Evolutionary conservation across 345 rosid genomes (phyloP).

Genomic region (Ricinus communis): DNA sequence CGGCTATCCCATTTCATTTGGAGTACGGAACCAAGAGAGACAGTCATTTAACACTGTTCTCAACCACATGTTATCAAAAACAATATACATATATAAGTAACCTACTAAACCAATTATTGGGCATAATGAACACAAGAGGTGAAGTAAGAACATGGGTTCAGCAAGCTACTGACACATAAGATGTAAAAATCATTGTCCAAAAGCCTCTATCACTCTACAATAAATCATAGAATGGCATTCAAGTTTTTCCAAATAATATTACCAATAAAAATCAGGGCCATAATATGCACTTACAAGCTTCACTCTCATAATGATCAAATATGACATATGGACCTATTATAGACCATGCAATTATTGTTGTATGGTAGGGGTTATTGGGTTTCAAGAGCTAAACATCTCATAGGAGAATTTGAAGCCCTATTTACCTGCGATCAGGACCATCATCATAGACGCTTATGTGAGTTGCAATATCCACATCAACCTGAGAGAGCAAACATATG

Average conservation of each 20-base stretch:
- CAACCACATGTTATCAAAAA: no score
- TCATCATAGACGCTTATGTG: conserved; percentile 63
- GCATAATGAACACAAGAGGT: background rate
- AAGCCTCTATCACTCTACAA: background rate
- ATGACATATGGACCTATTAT: background rate
- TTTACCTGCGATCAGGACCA: conserved; percentile 79
- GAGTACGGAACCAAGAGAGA: no score
- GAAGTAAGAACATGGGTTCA: background rate
- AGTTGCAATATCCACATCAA: conserved; percentile 96
- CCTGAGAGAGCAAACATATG: conserved; percentile 43
- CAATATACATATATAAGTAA: no score
- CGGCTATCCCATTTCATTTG: no score
- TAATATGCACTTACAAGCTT: background rate
- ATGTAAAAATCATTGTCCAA: background rate
- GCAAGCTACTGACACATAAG: background rate
- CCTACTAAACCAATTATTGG: background rate
- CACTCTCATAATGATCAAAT: background rate
- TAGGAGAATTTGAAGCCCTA: conserved; percentile 16
- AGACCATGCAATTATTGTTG: conserved; percentile 9
- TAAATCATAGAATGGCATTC: background rate
- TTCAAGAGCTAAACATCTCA: conserved; percentile 8
- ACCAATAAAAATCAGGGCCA: background rate
- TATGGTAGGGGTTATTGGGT: background rate
- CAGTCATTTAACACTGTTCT: no score
- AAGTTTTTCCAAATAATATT: background rate